Percentiles rank a stretch among this genome's conserved stretches.
These are phyloP conservation scores for Penicillium parvum DNA, from an alignment of 495 filamentous ascomycete species.

Conservation along the genomic window DNA sequence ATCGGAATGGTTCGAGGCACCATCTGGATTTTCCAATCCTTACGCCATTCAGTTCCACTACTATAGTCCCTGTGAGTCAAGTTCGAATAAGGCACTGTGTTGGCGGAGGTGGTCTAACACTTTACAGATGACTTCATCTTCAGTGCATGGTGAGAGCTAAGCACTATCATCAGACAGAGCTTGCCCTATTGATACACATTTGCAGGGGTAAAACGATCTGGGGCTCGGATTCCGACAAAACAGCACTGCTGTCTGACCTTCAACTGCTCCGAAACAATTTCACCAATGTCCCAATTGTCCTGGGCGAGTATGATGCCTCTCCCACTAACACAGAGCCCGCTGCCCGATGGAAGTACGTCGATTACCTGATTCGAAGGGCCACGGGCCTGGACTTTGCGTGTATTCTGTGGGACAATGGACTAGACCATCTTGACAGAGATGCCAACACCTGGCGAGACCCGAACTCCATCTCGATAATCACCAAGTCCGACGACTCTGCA, in stretches of 20 bases:
- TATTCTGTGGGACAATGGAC: conserved; percentile 58
- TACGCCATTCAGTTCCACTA: conserved; percentile 63
- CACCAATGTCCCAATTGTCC: conserved; percentile 49
- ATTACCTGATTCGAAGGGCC: conserved; percentile 48
- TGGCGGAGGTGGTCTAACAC: conserved; percentile 13
- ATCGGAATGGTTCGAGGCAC: conserved; percentile 48
- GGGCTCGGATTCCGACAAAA: conserved; percentile 53
- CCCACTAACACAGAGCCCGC: conserved; percentile 47
- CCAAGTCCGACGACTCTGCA: conserved; percentile 38
- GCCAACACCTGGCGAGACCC: conserved; percentile 48
- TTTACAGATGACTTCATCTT: conserved; percentile 47
- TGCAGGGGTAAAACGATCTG: conserved; percentile 55
- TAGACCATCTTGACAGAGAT: conserved; percentile 37
- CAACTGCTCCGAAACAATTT: conserved; percentile 48
- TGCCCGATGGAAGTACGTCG: conserved; percentile 55
- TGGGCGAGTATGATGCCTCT: conserved; percentile 57
- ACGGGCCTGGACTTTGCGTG: conserved; percentile 42
- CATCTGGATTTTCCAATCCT: conserved; percentile 48
- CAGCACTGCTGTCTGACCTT: conserved; percentile 47
- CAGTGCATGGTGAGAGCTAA: conserved; percentile 35
- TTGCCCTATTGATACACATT: conserved; percentile 1
- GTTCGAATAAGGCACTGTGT: neutral
- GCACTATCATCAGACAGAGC: neutral
- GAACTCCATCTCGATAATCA: conserved; percentile 42
- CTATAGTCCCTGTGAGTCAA: conserved; percentile 53